Percentiles rank a stretch among this genome's conserved stretches.
Evolutionary conservation across 1,284 basidiomycete genomes (phyloP).

Genomic region (Boletus nobilissimus): DNA sequence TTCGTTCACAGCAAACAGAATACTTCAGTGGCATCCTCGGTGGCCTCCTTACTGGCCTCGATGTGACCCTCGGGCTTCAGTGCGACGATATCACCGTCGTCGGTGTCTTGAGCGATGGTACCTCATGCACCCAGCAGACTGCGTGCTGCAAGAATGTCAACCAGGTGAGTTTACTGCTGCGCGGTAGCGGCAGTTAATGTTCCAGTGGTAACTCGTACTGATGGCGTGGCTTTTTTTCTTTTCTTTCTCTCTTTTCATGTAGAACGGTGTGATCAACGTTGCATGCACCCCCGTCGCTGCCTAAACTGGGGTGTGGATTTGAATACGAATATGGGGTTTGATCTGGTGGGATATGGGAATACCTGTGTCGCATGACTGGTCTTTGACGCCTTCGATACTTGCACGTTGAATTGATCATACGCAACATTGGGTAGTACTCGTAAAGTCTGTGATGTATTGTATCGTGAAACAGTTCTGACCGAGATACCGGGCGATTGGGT

Average conservation of each 20-base stretch:
- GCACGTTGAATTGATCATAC: not conserved
- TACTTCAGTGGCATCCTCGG: not conserved
- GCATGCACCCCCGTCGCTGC: not conserved
- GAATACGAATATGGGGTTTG: not conserved
- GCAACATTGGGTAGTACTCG: not conserved
- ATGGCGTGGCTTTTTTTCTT: not conserved
- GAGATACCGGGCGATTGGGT: not conserved
- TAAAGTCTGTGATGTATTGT: not conserved
- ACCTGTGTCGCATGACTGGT: not conserved
- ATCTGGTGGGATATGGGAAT: no score
- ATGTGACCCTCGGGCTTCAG: not conserved
- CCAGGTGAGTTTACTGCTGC: not conserved
- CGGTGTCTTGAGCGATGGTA: not conserved
- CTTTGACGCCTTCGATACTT: not conserved
- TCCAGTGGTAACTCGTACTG: not conserved
- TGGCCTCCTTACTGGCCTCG: not conserved
- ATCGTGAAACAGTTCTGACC: not conserved
- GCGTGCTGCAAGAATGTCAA: not conserved
- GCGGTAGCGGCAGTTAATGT: not conserved
- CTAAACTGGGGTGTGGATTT: not conserved
- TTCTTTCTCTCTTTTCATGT: not conserved
- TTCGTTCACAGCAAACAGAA: not conserved
- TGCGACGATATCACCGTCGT: not conserved
- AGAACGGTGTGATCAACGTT: not conserved
- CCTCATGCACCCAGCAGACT: not conserved